Conservation (phyloP, 2,329 filamentous ascomycete species). For the Fonsecaea nubica region DNA sequence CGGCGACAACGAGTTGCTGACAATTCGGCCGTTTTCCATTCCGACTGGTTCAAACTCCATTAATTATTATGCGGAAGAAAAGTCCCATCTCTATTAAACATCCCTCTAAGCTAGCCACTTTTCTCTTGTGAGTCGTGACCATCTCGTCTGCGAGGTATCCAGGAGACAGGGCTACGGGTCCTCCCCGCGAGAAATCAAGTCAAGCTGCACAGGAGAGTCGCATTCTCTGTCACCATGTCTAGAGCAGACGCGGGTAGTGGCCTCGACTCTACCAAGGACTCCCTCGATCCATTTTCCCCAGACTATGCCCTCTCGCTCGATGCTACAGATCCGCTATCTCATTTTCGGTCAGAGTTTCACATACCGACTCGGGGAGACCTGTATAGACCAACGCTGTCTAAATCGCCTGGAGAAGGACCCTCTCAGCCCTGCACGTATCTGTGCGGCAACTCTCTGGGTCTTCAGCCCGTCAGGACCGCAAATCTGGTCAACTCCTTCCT, state of each 20-base stretch:
- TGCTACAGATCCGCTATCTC: slow-evolving; percentile 63
- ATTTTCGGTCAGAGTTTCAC: slow-evolving; percentile 73
- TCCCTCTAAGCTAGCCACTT: too few species aligned
- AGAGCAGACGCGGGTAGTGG: background rate
- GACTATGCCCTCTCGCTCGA: slow-evolving; percentile 61
- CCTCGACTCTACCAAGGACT: background rate
- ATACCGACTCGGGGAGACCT: slow-evolving; percentile 77
- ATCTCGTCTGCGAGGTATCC: too few species aligned
- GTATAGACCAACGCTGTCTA: slow-evolving; percentile 64
- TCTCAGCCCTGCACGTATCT: slow-evolving; percentile 70
- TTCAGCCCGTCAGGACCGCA: slow-evolving; percentile 74
- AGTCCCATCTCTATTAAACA: too few species aligned
- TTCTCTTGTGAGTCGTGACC: too few species aligned
- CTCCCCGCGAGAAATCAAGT: too few species aligned
- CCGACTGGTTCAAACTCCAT: background rate
- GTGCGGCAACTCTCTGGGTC: slow-evolving; percentile 86
- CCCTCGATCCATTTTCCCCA: slow-evolving; percentile 35
- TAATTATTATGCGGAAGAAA: too few species aligned
- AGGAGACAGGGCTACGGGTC: too few species aligned
- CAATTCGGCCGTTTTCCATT: slow-evolving; percentile 14
- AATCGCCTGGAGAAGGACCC: slow-evolving; percentile 45
- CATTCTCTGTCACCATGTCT: background rate
- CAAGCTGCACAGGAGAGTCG: background rate
- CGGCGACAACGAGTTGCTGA: slow-evolving; percentile 22
- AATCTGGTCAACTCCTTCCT: slow-evolving; percentile 74